Percentiles rank a stretch among this genome's conserved stretches.
Conservation (phyloP, 345 rosid genomes). For the Lepidium africanum region DNA sequence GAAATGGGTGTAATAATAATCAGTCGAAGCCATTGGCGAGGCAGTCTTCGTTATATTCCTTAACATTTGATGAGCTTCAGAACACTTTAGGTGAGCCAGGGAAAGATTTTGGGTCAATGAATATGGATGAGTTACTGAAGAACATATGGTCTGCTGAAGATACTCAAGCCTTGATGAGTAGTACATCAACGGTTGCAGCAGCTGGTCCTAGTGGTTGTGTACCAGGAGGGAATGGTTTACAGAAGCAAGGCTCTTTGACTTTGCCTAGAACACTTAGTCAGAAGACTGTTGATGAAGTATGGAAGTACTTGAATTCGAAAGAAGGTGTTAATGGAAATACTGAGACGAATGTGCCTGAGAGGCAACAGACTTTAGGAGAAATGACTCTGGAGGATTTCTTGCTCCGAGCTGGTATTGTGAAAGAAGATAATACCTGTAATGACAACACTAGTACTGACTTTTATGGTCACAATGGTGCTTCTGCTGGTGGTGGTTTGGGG, state of each 20-base stretch:
- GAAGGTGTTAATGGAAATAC: constrained; percentile 27
- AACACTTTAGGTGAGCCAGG: constrained; percentile 59
- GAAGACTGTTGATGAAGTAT: constrained; percentile 89
- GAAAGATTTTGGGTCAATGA: constrained; percentile 95
- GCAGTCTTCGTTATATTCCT: constrained; percentile 66
- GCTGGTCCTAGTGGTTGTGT: constrained; percentile 21
- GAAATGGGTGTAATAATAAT: constrained; percentile 26
- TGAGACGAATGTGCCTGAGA: constrained; percentile 34
- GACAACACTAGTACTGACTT: constrained; percentile 20
- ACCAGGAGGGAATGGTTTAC: constrained; percentile 36
- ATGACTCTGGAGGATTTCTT: constrained; percentile 90
- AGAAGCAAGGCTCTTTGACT: constrained; percentile 84
- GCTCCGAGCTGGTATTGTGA: constrained; percentile 71
- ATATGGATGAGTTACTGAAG: constrained; percentile 92
- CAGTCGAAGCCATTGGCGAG: constrained; percentile 39
- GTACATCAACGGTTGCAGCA: constrained; percentile 19
- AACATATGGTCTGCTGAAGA: constrained; percentile 86
- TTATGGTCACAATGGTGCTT: constrained; percentile 30
- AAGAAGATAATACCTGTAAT: constrained; percentile 41
- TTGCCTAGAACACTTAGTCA: constrained; percentile 85
- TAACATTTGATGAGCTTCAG: constrained; percentile 89
- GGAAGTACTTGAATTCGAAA: constrained; percentile 51
- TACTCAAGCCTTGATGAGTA: constrained; percentile 41
- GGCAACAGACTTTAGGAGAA: constrained; percentile 80
- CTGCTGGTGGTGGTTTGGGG: constrained; percentile 35